phyloP scores from a whole-genome alignment of 2,329 filamentous ascomycete genomes.

The Fusarium napiforme region DNA sequence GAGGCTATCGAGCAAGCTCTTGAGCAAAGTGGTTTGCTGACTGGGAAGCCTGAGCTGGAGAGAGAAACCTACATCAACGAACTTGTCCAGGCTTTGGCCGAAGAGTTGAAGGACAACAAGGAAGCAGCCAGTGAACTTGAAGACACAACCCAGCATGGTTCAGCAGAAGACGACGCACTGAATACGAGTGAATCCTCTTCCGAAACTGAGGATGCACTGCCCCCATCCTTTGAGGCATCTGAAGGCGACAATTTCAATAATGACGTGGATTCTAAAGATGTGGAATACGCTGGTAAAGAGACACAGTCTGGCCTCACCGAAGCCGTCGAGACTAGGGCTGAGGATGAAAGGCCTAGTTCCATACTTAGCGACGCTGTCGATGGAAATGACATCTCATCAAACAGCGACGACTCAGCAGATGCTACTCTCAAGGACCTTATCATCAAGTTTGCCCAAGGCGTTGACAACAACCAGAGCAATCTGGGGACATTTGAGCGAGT shows the following conservation, averaged over 20 bases:
- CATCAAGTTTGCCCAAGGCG: slow-evolving; percentile 59
- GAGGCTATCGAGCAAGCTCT: slow-evolving; percentile 67
- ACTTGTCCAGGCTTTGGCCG: slow-evolving; percentile 61
- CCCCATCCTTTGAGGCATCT: not conserved
- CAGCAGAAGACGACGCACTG: not conserved
- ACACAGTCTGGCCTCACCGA: not conserved
- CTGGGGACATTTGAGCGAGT: slow-evolving; percentile 63
- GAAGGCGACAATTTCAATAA: not conserved
- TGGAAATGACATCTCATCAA: not conserved
- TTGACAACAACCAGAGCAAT: slow-evolving; percentile 55
- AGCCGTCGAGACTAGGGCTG: not conserved
- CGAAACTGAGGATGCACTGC: not conserved
- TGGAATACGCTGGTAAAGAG: not conserved
- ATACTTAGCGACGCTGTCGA: not conserved
- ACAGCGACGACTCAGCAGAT: slow-evolving; percentile 10
- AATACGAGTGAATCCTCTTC: not conserved
- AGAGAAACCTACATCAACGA: slow-evolving; percentile 61
- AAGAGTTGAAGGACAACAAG: slow-evolving; percentile 44
- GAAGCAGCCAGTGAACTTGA: slow-evolving; percentile 34
- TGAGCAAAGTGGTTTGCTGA: slow-evolving; percentile 64
- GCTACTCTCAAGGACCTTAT: slow-evolving; percentile 61
- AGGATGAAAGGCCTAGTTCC: not conserved
- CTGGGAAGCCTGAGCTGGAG: slow-evolving; percentile 57
- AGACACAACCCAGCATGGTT: slow-evolving; percentile 10
- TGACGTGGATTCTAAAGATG: not conserved